A percentile compares a stretch with the other conserved stretches of the same genome.
These are phyloP conservation scores for Anacardium occidentale DNA, from an alignment of 345 rosid species.

Conservation along the genomic window DNA sequence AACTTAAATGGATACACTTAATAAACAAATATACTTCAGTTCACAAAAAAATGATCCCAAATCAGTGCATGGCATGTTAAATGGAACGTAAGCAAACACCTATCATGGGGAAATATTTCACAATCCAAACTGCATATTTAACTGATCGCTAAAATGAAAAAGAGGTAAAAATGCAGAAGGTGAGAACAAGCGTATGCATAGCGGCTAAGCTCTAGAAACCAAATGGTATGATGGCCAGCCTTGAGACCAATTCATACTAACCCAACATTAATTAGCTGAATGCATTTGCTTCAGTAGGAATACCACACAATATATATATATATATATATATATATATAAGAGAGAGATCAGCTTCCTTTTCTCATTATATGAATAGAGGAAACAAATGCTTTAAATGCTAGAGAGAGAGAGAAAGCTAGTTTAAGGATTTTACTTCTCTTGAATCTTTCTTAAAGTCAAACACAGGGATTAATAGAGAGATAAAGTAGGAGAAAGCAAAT, in stretches of 20 bases:
- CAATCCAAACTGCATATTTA: neutral
- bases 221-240: conserved; percentile 1
- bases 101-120: conserved; percentile 2
- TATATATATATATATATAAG: no score
- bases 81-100: neutral
- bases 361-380: conserved; percentile 14
- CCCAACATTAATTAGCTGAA: neutral
- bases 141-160: neutral
- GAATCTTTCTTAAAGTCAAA: neutral
- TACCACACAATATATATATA: no score
- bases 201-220: neutral
- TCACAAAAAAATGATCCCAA: neutral
- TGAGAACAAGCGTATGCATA: neutral
- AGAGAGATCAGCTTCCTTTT: neutral
- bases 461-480: neutral
- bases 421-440: conserved; percentile 3
- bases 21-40: neutral
- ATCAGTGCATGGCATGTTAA: neutral
- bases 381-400: conserved; percentile 4
- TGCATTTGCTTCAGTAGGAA: neutral
- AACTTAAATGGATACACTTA: neutral
- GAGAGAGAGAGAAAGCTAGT: neutral
- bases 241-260: neutral
- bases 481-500: neutral
- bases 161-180: neutral